phyloP scores from a whole-genome alignment of 352 stramenopile genomes.

The Globisporangium solare region DNA sequence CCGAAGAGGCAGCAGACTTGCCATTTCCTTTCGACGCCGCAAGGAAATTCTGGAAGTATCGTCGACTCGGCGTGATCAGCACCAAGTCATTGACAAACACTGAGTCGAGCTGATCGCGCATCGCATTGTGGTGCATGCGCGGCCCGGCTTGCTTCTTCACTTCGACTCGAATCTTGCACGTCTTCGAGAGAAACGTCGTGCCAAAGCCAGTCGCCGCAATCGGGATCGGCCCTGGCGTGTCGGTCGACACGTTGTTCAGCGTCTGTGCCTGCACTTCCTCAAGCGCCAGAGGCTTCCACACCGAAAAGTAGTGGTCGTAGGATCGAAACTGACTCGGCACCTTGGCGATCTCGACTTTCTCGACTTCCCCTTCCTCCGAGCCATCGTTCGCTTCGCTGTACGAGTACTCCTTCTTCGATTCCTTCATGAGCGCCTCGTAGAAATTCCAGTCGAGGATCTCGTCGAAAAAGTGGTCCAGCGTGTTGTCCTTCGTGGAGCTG shows the following conservation, averaged over 20 bases:
- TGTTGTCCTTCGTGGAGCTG: slow-evolving; percentile 36
- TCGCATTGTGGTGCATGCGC: slow-evolving; percentile 19
- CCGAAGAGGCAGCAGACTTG: slow-evolving; percentile 6
- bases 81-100: slow-evolving; percentile 81
- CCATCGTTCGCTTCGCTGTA: slow-evolving; percentile 55
- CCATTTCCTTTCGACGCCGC: slow-evolving; percentile 5
- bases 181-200: slow-evolving; percentile 57
- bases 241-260: slow-evolving; percentile 71
- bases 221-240: slow-evolving; percentile 42
- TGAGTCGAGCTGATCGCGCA: slow-evolving; percentile 33
- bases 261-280: slow-evolving; percentile 88
- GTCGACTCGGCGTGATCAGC: slow-evolving; percentile 48
- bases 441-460: slow-evolving; percentile 84
- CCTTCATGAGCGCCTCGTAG: slow-evolving; percentile 46
- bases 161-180: slow-evolving; percentile 68
- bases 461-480: slow-evolving; percentile 77
- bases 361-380: slow-evolving; percentile 71
- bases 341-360: slow-evolving; percentile 32
- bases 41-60: slow-evolving; percentile 47
- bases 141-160: slow-evolving; percentile 34
- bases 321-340: slow-evolving; percentile 83
- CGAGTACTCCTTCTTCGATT: slow-evolving; percentile 47
- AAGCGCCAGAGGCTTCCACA: slow-evolving; percentile 83
- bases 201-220: slow-evolving; percentile 42
- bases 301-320: slow-evolving; percentile 86